Base-by-base conservation (phyloP, 2,329 filamentous ascomycete species). In the Trichoderma pleuroti region DNA sequence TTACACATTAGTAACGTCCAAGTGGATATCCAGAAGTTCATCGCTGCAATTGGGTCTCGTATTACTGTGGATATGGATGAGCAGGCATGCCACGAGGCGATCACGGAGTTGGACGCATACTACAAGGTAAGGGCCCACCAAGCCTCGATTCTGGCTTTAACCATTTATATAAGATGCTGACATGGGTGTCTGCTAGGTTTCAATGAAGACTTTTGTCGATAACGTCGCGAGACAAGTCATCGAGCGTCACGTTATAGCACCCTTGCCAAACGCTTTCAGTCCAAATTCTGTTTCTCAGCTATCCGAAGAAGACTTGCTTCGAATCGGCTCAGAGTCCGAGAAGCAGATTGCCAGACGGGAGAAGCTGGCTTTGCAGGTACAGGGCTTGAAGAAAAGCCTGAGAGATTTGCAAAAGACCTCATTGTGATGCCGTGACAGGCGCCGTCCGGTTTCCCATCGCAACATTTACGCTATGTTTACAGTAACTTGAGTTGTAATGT, bases 141-240 rank as follows among this genome's bases (percentile, higher is more conserved):
- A 10, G 4, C 9, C 11, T 30, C 10, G 3, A 5, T 21, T 26
- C n/a, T 0, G 2, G 5, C 2, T 1, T 34, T 24, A 12, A 26
- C 12, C 2, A 4, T 21, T 39, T 21, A 1, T 61, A 32, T 16
- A 12, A 14, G 0, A 21, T 18, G 7, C 34, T 57, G 18, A 46
- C 28, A 21, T 10, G 8, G 26, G n/a, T 24, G 5, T 39, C 16
- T 46, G 2, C 2, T 16, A 67, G 64, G 64, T 67, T 1, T 4
- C 64, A 46, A 59, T 59, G 49, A 59, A 67, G 32, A 67, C 64
- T 21, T 67, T 67, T 28, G 36, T 67, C 3, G 64, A 67, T 26
- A 67, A 67, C 21, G 64, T 67, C 10, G 34, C 64, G 7, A 54
- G 65, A 3, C 65, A 68, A 49, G 36, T 60, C 49, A 68, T 68